phyloP scores from a whole-genome alignment of 495 filamentous ascomycete genomes.

The Penicillium macrosclerotiorum region DNA sequence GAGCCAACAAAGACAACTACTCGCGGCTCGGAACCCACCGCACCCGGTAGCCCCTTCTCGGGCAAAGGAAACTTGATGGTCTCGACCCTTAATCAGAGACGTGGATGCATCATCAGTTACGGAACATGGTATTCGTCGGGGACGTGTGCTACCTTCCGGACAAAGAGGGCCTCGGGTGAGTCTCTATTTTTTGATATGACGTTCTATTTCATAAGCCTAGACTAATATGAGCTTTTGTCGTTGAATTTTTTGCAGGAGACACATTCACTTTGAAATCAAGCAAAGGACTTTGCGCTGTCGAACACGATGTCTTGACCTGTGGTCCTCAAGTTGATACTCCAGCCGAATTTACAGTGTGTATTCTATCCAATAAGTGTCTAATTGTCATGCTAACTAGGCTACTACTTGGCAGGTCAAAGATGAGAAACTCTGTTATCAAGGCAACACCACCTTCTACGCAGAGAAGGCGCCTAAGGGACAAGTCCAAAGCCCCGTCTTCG shows the following conservation, averaged over 20 bases:
- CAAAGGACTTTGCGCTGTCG: conserved; percentile 56
- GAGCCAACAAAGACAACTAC: conserved; percentile 40
- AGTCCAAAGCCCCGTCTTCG: conserved; percentile 38
- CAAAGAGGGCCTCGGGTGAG: conserved; percentile 46
- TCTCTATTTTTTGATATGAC: neutral
- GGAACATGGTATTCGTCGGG: conserved; percentile 69
- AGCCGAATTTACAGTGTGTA: conserved; percentile 46
- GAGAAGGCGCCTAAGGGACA: conserved; percentile 54
- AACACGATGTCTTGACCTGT: conserved; percentile 49
- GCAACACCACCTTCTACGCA: conserved; percentile 56
- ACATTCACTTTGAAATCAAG: conserved; percentile 61
- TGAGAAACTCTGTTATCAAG: conserved; percentile 47
- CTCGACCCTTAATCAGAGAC: conserved; percentile 42
- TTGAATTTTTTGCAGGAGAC: conserved; percentile 41
- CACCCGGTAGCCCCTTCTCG: conserved; percentile 45
- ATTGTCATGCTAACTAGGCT: neutral
- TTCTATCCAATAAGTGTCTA: neutral
- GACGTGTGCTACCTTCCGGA: conserved; percentile 67
- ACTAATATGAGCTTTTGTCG: neutral
- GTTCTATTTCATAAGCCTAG: neutral
- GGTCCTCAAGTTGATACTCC: conserved; percentile 40
- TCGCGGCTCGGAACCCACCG: conserved; percentile 34
- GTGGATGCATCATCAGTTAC: conserved; percentile 68
- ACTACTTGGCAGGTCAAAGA: conserved; percentile 27
- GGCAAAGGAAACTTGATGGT: conserved; percentile 63